Evolutionary conservation across 2,329 filamentous ascomycete species (phyloP), one percentile per base, ranked within the genome.

Genomic region (Trichoderma sp.): DNA sequence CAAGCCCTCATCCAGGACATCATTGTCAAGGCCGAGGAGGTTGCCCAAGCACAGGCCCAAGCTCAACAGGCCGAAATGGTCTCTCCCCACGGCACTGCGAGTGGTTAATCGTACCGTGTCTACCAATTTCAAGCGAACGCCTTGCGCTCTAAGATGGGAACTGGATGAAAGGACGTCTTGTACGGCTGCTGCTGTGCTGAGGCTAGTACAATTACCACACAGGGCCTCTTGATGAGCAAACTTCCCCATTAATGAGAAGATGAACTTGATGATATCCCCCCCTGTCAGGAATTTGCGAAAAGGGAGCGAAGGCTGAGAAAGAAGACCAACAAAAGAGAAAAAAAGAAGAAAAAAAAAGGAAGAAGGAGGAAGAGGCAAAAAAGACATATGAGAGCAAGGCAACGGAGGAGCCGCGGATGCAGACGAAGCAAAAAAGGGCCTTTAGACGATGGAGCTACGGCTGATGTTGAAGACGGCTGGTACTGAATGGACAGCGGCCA

Each of bases 1-100:
- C 91, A 95, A 76, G 85, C 85, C 68, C 84, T 96, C 56, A 85
- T 98, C 68, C 89, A 96, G 75, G 85, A 82, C 24, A 92, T 94
- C 64, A 86, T 96, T 77, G 91, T 90, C 64, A 83, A 84, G 71
- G 79, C 79, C 2, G 77, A 81, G 60, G 79, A 81, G 70, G 77
- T 80, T 60, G 79, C 78, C 21, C 69, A 68, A 43, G 68, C 64
- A 15, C 67, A 68, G 30, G 66, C 65, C 24, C 67, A 69, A 57
- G 69, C 69, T 28, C 59, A 62, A 24, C 71, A 74, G 67, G 70
- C 73, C 17, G 66, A 45, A n/a, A 56, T 47, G 51, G 34, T 58
- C 17, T 28, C 59, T 54, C 59, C 48, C 15, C 60, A 63, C n/a
- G 54, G 45, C 7, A 39, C 52, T 21, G 65, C 65, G 7, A 66